Base-by-base conservation (phyloP, 2,329 filamentous ascomycete species). In the Epichloe baconii region DNA sequence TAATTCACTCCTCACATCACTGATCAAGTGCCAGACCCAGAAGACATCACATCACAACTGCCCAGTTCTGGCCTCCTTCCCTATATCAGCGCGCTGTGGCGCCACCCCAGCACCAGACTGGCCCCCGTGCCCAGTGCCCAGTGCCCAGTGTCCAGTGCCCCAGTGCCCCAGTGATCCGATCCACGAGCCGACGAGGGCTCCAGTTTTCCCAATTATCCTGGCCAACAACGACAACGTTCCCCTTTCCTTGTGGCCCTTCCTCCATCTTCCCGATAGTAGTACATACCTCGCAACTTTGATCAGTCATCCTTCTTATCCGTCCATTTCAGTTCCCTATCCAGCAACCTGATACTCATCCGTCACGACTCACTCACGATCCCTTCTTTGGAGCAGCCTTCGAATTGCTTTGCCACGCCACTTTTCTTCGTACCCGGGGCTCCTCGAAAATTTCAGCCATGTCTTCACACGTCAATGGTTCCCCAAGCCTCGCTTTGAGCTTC, bases 401-500 rank as follows among this genome's bases (percentile, higher is more conserved):
- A 17, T 35, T 26, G 23, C 17, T 42, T 17, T 37, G 21, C 40
- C 23, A 26, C 47, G 36, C 7, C n/a, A 34, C 6, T 49, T 31
- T 34, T 43, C 21, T 49, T 48, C 19, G 15, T 31, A 42, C 38
- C 49, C 17, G 38, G 21, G 41, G 15, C 38, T n/a, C 44, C 12
- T 35, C 31, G 8, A 12, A 34, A 37, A 38, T 37, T 35, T 43
- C 52, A 50, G 52, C 48, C 47, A 68, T 68, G 66, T 60, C 66
- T 54, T 60, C 65, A 57, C 57, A 60, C 52, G 51, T 62, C 52
- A 63, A 63, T 55, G 58, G 58, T 53, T 54, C 59, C 54, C 55
- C 44, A 57, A 57, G 52, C 57, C 62, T 52, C 70, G 69, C 58
- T 81, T 82, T 56, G 75, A 80, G 66, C 72, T 82, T 52, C 78